Base-by-base conservation (phyloP, 306 rosid species). In the Citrullus mucosospermus region DNA sequence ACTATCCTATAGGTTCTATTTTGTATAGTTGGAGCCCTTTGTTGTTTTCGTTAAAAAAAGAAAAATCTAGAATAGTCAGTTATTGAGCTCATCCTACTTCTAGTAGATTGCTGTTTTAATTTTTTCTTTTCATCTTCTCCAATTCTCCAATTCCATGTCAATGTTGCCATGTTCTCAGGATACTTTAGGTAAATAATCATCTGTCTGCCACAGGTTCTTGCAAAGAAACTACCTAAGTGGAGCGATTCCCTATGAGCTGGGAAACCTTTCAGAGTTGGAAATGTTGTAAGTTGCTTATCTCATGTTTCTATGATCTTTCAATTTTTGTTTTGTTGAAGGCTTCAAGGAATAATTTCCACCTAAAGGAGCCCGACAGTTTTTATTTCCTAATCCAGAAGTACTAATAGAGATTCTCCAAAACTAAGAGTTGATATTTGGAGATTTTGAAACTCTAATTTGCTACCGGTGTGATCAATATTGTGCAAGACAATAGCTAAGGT, bases 171-270 rank as follows among this genome's bases (percentile, higher is more conserved):
- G 61, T 51, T 73, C 38, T 73, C 44, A 8, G 14, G 61, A 73
- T 73, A 73, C 15, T 71, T 71, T 48, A 73, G 77, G 43, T 15
- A 72, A 76, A 79, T 38, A 69, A 36, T 83, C 66, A 79, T 78
- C 71, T 68, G 65, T 82, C 76, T 85, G 54, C 58, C 79, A 77
- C 93, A 95, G 99, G 84, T 91, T 82, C 83, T 88, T 95, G 88
- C 98, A 96, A 91, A 92, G 93, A 79, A 92, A 96, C 91, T 96
- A 92, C 86, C 88, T 96, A 32, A 87, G 97, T 44, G 98, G 98
- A 77, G 28, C 44, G 38, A 88, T 96, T 84, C 99, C 99, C 81
- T 80, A 78, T 80, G 98, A 92, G 82, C 77, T 92, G 82, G 98
- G 99, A 90, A 87, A 83, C 79, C 96, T 96, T 76, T 86, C 89